phyloP scores from a whole-genome alignment of 768 basidiomycete genomes.

The Mycena metata region DNA sequence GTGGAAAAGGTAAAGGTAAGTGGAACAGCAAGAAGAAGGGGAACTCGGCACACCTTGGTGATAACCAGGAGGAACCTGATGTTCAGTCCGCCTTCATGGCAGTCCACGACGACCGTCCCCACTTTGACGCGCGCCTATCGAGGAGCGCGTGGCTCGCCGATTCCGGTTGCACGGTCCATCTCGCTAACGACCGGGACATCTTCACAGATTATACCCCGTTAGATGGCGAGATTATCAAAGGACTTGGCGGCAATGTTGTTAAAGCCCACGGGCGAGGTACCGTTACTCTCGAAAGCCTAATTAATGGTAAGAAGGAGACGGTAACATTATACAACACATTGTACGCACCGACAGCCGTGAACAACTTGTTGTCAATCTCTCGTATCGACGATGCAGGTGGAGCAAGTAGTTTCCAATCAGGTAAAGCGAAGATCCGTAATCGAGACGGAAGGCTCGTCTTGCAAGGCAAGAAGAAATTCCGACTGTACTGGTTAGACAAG shows the following conservation, averaged over 20 bases:
- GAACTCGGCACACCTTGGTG: slow-evolving; percentile 10
- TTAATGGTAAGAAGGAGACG: slow-evolving; percentile 13
- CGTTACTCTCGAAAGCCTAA: slow-evolving; percentile 6
- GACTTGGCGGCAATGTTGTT: slow-evolving; percentile 4
- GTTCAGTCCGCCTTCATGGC: slow-evolving; percentile 8
- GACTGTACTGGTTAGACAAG: slow-evolving; percentile 22
- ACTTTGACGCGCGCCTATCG: slow-evolving; percentile 14
- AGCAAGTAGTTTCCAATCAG: slow-evolving; percentile 5
- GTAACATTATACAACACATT: slow-evolving; percentile 7
- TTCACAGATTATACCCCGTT: slow-evolving; percentile 21
- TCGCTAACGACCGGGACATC: slow-evolving; percentile 2
- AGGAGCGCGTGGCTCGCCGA: neutral
- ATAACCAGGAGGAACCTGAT: neutral
- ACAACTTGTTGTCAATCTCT: no score
- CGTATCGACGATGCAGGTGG: slow-evolving; percentile 17
- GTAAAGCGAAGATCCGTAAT: neutral
- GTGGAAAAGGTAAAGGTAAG: neutral
- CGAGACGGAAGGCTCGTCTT: slow-evolving; percentile 7
- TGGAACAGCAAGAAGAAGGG: slow-evolving; percentile 14
- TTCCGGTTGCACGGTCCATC: slow-evolving; percentile 11
- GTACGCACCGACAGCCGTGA: slow-evolving; percentile 18
- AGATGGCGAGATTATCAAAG: slow-evolving; percentile 5
- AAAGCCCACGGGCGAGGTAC: slow-evolving; percentile 19
- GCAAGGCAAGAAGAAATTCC: slow-evolving; percentile 25
- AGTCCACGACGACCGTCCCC: neutral